Evolutionary conservation across 2,329 filamentous ascomycete genomes (phyloP), one percentile per base, ranked within the genome.

Genomic region (Aspergillus bombycis): DNA sequence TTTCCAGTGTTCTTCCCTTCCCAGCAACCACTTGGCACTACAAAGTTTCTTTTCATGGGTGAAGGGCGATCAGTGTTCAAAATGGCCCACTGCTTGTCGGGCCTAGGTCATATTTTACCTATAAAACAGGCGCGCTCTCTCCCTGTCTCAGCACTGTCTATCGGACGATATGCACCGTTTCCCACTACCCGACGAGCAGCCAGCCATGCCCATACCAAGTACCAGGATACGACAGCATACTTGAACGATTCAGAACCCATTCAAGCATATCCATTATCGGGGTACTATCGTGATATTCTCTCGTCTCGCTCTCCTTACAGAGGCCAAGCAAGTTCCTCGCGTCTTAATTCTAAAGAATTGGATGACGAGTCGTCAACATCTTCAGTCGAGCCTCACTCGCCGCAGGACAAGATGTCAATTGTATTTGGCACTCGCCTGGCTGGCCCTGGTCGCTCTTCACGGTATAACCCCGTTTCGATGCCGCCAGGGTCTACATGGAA

Each of bases 371-470:
- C 68, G 52, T 66, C 70, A 11, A 65, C 67, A 36, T 30, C 65
- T 34, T 55, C 67, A 6, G 59, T 61, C 30, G 60, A 74, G 59
- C 68, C 69, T 4, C 68, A 75, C 53, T 68, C 76, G 9, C 74
- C 77, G 4, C 74, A 79, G 63, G 77, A 81, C 52, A 85, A 83
- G 72, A 86, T 88, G 59, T 80, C 88, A 52, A 87, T 96, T 71
- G 85, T 97, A 36, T 97, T 99, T 73, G 93, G 93, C 23, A 91
- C 91, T 9, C 87, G 89, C 10, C 85, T 95, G 16, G 88, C 90
- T 28, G 91, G 91, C 0, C 91, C 93, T 1, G 85, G 86, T 72
- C 84, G 90, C 46, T 85, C 85, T 66, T 86, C 88, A 64, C 85
- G 87, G 46, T 80, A 78, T 61, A 75, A 76, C 46, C 78, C 88